Base-by-base conservation (phyloP, 169 alveolate species). In the Neospora caninum region DNA sequence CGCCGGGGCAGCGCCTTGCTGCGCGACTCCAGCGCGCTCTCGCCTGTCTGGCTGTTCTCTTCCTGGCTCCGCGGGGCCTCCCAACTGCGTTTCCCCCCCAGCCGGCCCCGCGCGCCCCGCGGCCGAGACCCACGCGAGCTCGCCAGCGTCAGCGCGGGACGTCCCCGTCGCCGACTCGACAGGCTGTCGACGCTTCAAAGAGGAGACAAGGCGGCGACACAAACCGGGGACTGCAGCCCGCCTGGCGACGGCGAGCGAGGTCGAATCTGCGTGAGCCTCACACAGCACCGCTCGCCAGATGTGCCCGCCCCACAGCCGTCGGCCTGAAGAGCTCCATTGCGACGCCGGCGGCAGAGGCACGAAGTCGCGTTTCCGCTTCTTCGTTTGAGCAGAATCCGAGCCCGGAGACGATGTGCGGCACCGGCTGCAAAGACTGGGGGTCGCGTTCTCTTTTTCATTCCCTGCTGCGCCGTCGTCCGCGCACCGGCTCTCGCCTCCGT, bases 251-350 rank as follows among this genome's bases (percentile, higher is more conserved):
- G 53, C 53, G 38, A 82, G 18, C 9, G 89, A 38, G 27, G 7
- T 36, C 36, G 67, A 16, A 67, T 42, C 69, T 13, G 89, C 89
- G 67, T 82, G 89, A 0, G 38, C 31, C 27, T 4, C 69, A 49
- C 89, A 82, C 1, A 82, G 39, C 9, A 82, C 89, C 0, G 89
- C 89, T 42, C 89, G 89, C 89, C 89, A 82, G 39, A 43, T 29
- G 39, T 43, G 89, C 2, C 36, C 67, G 67, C 89, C 54, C 69
- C 69, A 82, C 69, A 82, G 64, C 69, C 67, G 67, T 43, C 42
- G 84, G 25, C 42, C 45, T 18, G 84, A 36, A 22, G n/a, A 13
- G 49, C 43, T 73, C 84, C 16, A 36, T 6, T 4, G n/a, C 73
- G 73, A 64, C 73, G 16, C n/a, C 58, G 16, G 64, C 64, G 27